These are phyloP conservation scores for Chytridiales sp. DNA, from an alignment of 371 early-diverging fungal species.

Conservation along the genomic window DNA sequence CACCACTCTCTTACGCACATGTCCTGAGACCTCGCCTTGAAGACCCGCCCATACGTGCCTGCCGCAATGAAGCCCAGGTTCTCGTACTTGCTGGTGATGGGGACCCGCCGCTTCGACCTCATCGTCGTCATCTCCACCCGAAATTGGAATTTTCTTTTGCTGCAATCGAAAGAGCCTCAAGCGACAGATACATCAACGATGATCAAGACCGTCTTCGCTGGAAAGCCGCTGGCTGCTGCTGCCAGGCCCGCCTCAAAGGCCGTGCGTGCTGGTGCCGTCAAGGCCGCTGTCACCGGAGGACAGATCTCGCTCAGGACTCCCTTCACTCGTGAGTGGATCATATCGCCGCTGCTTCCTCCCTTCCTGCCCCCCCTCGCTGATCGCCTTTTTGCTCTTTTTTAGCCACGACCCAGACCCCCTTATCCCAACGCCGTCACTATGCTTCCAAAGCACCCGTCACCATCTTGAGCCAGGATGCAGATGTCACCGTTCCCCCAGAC, in stretches of 20 bases:
- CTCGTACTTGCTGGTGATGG: conserved; percentile 20
- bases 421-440: conserved; percentile 33
- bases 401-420: neutral
- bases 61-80: conserved; percentile 47
- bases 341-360: neutral
- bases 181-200: no score
- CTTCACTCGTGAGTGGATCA: neutral
- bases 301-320: neutral
- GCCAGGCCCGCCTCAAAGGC: neutral
- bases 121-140: conserved; percentile 2
- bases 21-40: conserved; percentile 76
- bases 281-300: neutral
- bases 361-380: neutral
- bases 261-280: neutral
- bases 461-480: conserved; percentile 14
- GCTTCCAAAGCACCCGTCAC: conserved; percentile 35
- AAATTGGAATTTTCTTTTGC: no score
- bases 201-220: no score
- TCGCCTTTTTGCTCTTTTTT: neutral
- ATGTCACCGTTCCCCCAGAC: conserved; percentile 31
- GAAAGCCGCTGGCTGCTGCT: no score
- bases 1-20: conserved; percentile 18
- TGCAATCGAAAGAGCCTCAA: no score
- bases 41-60: conserved; percentile 93
- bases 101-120: neutral